phyloP scores from a whole-genome alignment of 2,329 filamentous ascomycete species.

The Nothophoma quercina region DNA sequence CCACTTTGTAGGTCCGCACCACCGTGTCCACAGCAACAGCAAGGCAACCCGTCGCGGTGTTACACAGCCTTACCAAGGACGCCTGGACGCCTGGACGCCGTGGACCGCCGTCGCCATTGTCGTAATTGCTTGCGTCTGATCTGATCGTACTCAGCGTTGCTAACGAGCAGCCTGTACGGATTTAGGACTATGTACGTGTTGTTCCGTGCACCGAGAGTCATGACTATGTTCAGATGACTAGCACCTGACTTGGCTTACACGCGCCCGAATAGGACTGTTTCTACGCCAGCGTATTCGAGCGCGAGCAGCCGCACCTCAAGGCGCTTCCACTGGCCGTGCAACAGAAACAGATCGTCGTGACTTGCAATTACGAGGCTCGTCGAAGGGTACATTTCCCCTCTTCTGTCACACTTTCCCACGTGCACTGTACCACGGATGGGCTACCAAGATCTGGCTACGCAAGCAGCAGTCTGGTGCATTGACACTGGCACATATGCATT shows the following conservation, averaged over 20 bases:
- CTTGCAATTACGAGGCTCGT: constrained; percentile 84
- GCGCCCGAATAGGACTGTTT: constrained; percentile 81
- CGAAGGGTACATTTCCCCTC: constrained; percentile 56
- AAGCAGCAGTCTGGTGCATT: constrained; percentile 1
- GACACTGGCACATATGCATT: neutral
- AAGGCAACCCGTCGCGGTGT: constrained; percentile 24
- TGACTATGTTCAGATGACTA: constrained; percentile 6
- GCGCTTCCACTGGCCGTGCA: constrained; percentile 80
- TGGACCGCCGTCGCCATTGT: constrained; percentile 20
- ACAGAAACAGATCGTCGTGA: constrained; percentile 83
- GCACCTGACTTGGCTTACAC: constrained; percentile 26
- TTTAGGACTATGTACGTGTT: constrained; percentile 42
- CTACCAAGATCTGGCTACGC: constrained; percentile 2
- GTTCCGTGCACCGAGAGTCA: constrained; percentile 15
- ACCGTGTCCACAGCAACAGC: neutral
- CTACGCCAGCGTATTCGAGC: constrained; percentile 90
- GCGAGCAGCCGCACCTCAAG: constrained; percentile 76
- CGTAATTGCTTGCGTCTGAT: constrained; percentile 22
- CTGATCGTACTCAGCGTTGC: constrained; percentile 19
- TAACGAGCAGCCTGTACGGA: constrained; percentile 32
- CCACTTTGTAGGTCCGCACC: constrained; percentile 72
- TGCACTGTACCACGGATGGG: neutral
- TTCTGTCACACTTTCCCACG: constrained; percentile 1
- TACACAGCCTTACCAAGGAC: constrained; percentile 28
- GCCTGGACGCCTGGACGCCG: constrained; percentile 19